Evolutionary conservation across 805 yeast species (phyloP), one percentile per base, ranked within the genome.

Genomic region (Barnettozyma sp.): DNA sequence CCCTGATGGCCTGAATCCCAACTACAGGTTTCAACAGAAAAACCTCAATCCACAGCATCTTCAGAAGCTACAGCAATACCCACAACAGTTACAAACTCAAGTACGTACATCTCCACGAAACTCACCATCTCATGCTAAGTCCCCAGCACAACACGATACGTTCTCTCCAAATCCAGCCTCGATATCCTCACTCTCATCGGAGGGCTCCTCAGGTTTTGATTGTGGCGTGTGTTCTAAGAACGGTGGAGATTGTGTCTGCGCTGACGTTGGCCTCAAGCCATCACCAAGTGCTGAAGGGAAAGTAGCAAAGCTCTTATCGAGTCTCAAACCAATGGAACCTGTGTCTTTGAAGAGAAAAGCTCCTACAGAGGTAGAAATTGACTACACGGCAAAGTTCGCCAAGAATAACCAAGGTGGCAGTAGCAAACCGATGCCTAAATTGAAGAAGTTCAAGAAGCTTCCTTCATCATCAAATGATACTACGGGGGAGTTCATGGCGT

Each of bases 171-270:
- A 40, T 12, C 35, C 40, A 21, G 38, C 47, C 8, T 46, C 54
- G 5, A 37, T 48, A 2, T 41, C 52, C 5, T 41, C 48, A 9
- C 43, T 41, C 35, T 44, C 50, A 4, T 46, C 53, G 7, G 34
- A 43, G 4, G 45, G 48, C 2, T 42, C 51, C 15, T 45, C 41
- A 5, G 40, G 43, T 24, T 61, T 54, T 29, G 67, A 63, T 38
- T 81, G 88, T 54, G 81, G 78, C 3, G 73, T 76, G n/a, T 81
- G 88, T 52, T 55, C 63, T 27, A 78, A 78, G 52, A 86, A 78
- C 34, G n/a, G n/a, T n/a, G n/a, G n/a, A n/a, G 77, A 70, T 38
- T 82, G 88, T 51, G 55, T 80, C 11, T 81, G 88, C 54, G 86
- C 70, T 6, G 52, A 50, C 22, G 58, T 56, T 24, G 64, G 60